A percentile compares a stretch with the other conserved stretches of the same genome.
Conservation (phyloP, 2,329 filamentous ascomycete species). For the Botryosphaeria dothidea region DNA sequence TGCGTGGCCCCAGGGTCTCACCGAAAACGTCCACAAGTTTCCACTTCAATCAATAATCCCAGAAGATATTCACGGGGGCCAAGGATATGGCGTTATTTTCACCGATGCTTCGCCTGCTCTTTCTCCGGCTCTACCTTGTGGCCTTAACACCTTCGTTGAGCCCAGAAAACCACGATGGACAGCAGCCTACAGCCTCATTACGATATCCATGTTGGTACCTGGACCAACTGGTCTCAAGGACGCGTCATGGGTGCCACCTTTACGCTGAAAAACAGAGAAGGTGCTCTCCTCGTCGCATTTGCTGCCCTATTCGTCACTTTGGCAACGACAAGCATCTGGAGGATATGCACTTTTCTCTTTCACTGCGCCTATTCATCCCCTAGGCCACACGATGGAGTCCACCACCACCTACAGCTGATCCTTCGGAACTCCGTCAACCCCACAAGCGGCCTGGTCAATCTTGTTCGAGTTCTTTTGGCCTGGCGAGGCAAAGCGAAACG, state of each 20-base stretch:
- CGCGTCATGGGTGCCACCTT: constrained; percentile 23
- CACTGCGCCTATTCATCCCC: constrained; percentile 27
- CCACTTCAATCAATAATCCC: too few relatives aligned
- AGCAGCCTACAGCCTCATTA: too few relatives aligned
- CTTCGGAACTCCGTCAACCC: constrained; percentile 34
- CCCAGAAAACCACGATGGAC: too few relatives aligned
- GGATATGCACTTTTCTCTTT: constrained; percentile 30
- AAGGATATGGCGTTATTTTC: too few relatives aligned
- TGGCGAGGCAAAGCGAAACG: constrained; percentile 22
- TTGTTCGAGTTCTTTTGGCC: constrained; percentile 8
- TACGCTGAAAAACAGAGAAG: constrained; percentile 22
- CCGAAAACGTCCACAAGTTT: too few relatives aligned
- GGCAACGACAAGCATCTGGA: constrained; percentile 30
- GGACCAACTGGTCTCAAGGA: constrained; percentile 24
- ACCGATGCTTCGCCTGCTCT: too few relatives aligned
- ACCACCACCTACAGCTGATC: constrained; percentile 37
- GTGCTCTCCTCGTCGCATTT: constrained; percentile 27
- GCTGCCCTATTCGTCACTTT: constrained; percentile 26
- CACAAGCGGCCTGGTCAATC: constrained; percentile 21
- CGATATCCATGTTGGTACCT: constrained; percentile 24
- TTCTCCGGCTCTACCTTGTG: too few relatives aligned
- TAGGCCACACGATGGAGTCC: constrained; percentile 29
- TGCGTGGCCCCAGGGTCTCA: too few relatives aligned
- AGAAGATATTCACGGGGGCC: too few relatives aligned
- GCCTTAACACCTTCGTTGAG: too few relatives aligned